Evolutionary conservation across 73 alveolate species (phyloP).

Genomic region (Paramecium tetraurelia): DNA sequence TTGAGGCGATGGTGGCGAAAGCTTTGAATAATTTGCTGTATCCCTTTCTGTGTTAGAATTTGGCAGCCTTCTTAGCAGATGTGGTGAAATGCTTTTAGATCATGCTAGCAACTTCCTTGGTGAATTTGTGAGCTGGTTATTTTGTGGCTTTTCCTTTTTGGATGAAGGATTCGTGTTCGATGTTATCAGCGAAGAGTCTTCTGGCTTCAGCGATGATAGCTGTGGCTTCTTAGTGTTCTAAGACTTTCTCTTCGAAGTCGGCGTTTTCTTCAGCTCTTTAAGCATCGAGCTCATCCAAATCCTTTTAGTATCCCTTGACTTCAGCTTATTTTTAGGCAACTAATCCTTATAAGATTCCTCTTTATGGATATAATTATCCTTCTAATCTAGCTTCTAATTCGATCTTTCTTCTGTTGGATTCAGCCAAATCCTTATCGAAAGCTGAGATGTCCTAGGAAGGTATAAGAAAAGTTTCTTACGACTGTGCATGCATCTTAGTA

Average conservation of each 20-base stretch:
- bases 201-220: conserved; percentile 53
- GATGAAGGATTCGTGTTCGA: conserved; percentile 44
- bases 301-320: conserved; percentile 51
- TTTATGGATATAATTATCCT: conserved; percentile 47
- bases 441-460: conserved; percentile 12
- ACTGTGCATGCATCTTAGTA: conserved; percentile 54
- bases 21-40: conserved; percentile 51
- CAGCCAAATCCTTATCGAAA: conserved; percentile 51
- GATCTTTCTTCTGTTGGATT: conserved; percentile 42
- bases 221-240: conserved; percentile 51
- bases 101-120: conserved; percentile 36
- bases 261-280: conserved; percentile 39
- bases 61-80: conserved; percentile 45
- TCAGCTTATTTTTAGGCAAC: conserved; percentile 14
- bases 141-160: conserved; percentile 21
- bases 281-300: conserved; percentile 48
- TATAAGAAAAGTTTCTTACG: not conserved
- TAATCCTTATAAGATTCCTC: conserved; percentile 35
- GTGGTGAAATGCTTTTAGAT: conserved; percentile 46
- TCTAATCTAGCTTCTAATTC: conserved; percentile 49
- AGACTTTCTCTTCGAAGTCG: conserved; percentile 50
- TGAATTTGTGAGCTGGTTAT: conserved; percentile 6
- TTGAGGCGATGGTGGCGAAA: conserved; percentile 49
- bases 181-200: conserved; percentile 51
- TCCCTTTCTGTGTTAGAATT: conserved; percentile 56